These are phyloP conservation scores for Rhododendron ferrugineum DNA, from an alignment of 148 eudicot species.

Conservation along the genomic window DNA sequence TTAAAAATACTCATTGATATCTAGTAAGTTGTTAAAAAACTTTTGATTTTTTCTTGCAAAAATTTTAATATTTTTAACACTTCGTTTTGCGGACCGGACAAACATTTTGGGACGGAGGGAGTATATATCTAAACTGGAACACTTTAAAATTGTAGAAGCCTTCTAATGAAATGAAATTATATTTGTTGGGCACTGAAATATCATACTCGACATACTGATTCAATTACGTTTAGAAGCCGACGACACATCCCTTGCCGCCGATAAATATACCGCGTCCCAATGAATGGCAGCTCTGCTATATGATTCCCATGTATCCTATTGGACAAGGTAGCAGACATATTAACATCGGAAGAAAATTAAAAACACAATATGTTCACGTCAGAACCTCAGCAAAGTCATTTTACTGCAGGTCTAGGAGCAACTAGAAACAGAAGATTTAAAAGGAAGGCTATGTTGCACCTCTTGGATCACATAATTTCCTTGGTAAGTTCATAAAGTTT, in stretches of 20 bases:
- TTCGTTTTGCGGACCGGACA: too few relatives aligned
- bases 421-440: neutral
- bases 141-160: neutral
- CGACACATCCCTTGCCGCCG: constrained; percentile 95
- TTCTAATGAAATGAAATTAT: neutral
- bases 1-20: too few relatives aligned
- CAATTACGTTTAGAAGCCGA: constrained; percentile 66
- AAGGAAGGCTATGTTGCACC: neutral
- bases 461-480: neutral
- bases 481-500: neutral
- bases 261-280: constrained; percentile 70
- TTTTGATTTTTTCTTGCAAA: too few relatives aligned
- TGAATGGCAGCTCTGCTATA: constrained; percentile 94
- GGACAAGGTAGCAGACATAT: neutral
- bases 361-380: neutral
- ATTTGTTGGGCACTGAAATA: neutral
- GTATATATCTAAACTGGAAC: neutral
- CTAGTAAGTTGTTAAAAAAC: too few relatives aligned
- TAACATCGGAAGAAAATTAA: neutral
- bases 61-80: too few relatives aligned
- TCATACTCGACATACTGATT: constrained; percentile 44
- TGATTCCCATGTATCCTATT: constrained; percentile 74
- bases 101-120: too few relatives aligned
- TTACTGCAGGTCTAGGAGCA: neutral
- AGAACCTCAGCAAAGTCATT: neutral